Percentiles rank a stretch among this genome's conserved stretches.
These are phyloP conservation scores for Pestalotiopsis fici DNA, from an alignment of 2,329 filamentous ascomycete species.

Conservation along the genomic window DNA sequence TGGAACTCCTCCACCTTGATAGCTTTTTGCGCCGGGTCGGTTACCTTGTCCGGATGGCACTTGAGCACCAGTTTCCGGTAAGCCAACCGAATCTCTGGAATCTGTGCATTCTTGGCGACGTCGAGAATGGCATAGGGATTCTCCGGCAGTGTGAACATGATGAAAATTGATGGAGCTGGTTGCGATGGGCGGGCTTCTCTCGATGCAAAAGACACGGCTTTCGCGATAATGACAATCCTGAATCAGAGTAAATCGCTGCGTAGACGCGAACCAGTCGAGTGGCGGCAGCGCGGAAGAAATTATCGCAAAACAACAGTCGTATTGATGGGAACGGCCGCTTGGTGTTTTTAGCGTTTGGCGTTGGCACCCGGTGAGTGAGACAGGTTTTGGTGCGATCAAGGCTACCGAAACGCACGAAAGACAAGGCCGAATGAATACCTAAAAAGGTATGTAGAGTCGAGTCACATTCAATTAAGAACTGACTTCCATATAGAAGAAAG, in stretches of 20 bases:
- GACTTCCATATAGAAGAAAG: conserved; percentile 16
- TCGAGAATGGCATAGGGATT: conserved; percentile 83
- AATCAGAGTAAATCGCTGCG: conserved; percentile 13
- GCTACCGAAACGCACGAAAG: not conserved
- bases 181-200: not conserved
- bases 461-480: conserved; percentile 37
- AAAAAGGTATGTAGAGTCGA: conserved; percentile 14
- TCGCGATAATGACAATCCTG: not conserved
- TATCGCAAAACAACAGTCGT: conserved; percentile 22
- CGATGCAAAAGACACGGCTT: not conserved
- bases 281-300: conserved; percentile 19
- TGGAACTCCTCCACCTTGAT: conserved; percentile 87
- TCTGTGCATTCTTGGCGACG: conserved; percentile 70
- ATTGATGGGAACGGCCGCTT: conserved; percentile 13
- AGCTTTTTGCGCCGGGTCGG: conserved; percentile 74
- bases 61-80: conserved; percentile 86
- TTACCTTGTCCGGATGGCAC: conserved; percentile 90
- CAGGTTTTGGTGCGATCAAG: conserved; percentile 4
- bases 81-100: conserved; percentile 72
- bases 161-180: conserved; percentile 23
- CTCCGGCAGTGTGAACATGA: conserved; percentile 54
- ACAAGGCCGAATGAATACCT: conserved; percentile 7
- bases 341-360: conserved; percentile 25
- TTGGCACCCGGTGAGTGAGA: conserved; percentile 13
- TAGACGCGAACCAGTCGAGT: conserved; percentile 24